A percentile compares a stretch with the other conserved stretches of the same genome.
phyloP scores from a whole-genome alignment of 202 grass and related monocot genomes.

The Carex sylvatica region DNA sequence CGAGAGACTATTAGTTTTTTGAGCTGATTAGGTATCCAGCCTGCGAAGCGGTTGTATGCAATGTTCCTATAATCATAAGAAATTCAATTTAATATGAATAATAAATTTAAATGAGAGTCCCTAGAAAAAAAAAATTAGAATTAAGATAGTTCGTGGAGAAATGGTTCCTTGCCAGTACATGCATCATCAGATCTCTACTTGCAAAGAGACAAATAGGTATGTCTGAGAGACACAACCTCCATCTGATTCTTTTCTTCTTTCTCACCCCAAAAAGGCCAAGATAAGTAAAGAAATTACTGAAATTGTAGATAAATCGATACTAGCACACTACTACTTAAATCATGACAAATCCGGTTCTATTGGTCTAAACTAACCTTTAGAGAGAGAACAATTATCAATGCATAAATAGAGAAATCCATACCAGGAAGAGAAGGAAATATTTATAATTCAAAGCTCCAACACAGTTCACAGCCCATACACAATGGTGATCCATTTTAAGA shows the following conservation, averaged over 20 bases:
- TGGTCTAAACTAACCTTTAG: slow-evolving; percentile 13
- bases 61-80: slow-evolving; percentile 64
- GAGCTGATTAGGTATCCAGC: slow-evolving; percentile 90
- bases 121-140: too few species aligned
- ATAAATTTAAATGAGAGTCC: too few species aligned
- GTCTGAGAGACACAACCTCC: neutral
- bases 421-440: slow-evolving; percentile 96
- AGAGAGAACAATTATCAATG: slow-evolving; percentile 5
- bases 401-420: slow-evolving; percentile 37
- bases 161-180: neutral
- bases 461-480: slow-evolving; percentile 94
- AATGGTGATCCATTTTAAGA: slow-evolving; percentile 95
- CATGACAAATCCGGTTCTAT: neutral
- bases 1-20: slow-evolving; percentile 88
- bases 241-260: neutral
- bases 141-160: too few species aligned
- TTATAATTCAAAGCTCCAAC: slow-evolving; percentile 96
- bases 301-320: neutral
- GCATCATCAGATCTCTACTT: neutral
- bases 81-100: slow-evolving; percentile 16
- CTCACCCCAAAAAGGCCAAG: neutral
- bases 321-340: neutral
- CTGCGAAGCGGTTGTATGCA: slow-evolving; percentile 82
- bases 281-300: neutral
- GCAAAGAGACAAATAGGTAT: neutral